Base-by-base conservation (phyloP, 139 green algal genomes). In the Haematococcus lacustris region DNA sequence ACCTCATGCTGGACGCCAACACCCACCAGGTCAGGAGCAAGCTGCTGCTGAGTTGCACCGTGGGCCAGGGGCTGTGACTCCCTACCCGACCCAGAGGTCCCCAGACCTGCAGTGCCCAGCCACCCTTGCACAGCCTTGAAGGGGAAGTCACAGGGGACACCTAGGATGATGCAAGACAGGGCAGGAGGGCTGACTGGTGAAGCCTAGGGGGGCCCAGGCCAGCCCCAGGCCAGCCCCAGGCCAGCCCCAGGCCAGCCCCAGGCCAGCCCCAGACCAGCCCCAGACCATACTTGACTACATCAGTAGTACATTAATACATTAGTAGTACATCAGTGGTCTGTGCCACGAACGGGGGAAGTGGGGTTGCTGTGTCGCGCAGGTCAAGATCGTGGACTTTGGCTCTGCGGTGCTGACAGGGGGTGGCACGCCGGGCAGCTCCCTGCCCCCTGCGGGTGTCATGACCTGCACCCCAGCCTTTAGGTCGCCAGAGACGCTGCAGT, bases 381-480 rank as follows among this genome's bases (percentile, higher is more conserved):
- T 89, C 33, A 85, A 84, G 78, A 89, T 89, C 50, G 76, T 81
- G n/a, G 83, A 89, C 76, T 89, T 89, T 79, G 80, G 80, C 66
- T 72, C 41, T 0, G 61, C 76, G 0, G 73, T 80, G 51, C 39
- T 87, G 26, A 67, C 65, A 1, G 77, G 26, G 1, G 33, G 47
- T 32, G 53, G 4, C 26, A 21, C 23, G 21, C 53, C 13, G 47
- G 32, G 68, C n/a, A 28, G 1, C 26, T 40, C 39, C 28, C 40
- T 25, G 6, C 28, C 4, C 3, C 9, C 13, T 23, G 3, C 51
- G 53, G 53, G 53, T 26, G 53, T 32, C 53, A 64, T 78, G 51
- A 66, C 38, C 62, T 64, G 72, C 75, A 85, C 79, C 9, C 79
- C 79, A 1, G 79, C 72, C 26, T 88, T 88, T 73, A 39, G 83